Percentiles rank a stretch among this genome's conserved stretches.
phyloP scores from a whole-genome alignment of 129 eudicot species.

The Kitagawia praeruptora region DNA sequence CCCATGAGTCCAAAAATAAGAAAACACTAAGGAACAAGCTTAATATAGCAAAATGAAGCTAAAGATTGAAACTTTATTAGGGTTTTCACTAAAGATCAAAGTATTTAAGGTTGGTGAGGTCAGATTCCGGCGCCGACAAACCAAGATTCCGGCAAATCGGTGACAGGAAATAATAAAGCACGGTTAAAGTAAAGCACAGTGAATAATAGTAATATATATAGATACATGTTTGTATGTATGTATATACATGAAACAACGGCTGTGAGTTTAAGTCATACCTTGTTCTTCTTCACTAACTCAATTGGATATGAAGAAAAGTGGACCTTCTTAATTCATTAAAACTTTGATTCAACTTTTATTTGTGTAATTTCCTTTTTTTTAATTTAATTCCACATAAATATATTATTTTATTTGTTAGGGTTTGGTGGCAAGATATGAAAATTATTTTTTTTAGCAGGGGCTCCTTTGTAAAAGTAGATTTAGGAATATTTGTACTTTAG shows the following conservation, averaged over 20 bases:
- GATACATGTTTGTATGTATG: not conserved
- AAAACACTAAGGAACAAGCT: not conserved
- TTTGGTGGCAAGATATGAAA: slow-evolving; percentile 3
- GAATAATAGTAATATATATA: slow-evolving; percentile 12
- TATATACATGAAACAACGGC: not conserved
- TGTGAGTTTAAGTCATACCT: slow-evolving; percentile 3
- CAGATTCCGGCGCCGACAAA: slow-evolving; percentile 38
- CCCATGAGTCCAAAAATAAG: slow-evolving; percentile 8
- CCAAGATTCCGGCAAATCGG: slow-evolving; percentile 36
- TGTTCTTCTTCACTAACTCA: slow-evolving; percentile 6
- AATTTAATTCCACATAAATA: not conserved
- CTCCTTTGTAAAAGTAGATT: not conserved
- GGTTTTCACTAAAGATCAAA: slow-evolving; percentile 23
- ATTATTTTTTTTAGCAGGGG: not conserved
- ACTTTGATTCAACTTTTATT: not conserved
- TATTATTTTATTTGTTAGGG: not conserved
- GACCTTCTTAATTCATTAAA: slow-evolving; percentile 6
- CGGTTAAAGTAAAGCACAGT: slow-evolving; percentile 38
- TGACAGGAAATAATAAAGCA: slow-evolving; percentile 21
- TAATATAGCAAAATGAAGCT: not conserved
- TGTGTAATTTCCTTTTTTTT: not conserved
- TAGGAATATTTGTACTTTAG: not conserved
- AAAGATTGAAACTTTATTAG: not conserved
- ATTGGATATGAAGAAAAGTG: slow-evolving; percentile 5
- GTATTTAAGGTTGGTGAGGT: slow-evolving; percentile 26